phyloP scores from a whole-genome alignment of 257 asterid species.

The Mitragyna speciosa region DNA sequence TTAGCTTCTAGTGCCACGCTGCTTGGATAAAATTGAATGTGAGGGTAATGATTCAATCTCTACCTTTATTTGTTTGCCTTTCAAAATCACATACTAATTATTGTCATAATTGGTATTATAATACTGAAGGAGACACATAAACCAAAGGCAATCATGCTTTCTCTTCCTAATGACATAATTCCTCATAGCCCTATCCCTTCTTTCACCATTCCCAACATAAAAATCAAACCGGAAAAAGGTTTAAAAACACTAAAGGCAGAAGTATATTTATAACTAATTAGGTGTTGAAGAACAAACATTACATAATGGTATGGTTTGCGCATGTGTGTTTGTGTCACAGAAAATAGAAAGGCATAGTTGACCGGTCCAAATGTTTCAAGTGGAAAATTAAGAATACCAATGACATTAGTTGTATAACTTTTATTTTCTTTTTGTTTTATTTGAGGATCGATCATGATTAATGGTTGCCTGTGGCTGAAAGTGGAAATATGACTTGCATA shows the following conservation, averaged over 20 bases:
- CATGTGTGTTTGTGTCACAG: not conserved
- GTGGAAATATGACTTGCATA: not conserved
- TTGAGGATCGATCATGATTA: not conserved
- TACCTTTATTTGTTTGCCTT: constrained; percentile 22
- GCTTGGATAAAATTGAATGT: constrained; percentile 12
- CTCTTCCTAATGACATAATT: constrained; percentile 4
- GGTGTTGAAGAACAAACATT: not conserved
- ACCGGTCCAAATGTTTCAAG: not conserved
- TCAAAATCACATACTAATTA: constrained; percentile 23
- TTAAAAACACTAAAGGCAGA: not conserved
- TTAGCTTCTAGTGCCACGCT: not conserved
- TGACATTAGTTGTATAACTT: not conserved
- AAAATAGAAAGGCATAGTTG: not conserved
- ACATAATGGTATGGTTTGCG: constrained; percentile 3
- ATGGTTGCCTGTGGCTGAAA: not conserved
- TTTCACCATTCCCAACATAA: constrained; percentile 14
- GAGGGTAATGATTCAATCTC: constrained; percentile 24
- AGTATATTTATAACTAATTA: not conserved
- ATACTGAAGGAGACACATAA: constrained; percentile 27
- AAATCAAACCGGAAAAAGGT: not conserved
- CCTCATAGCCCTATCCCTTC: not conserved
- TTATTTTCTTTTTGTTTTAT: constrained; percentile 8
- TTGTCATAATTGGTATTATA: constrained; percentile 20
- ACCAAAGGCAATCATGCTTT: constrained; percentile 18
- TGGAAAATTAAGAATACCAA: not conserved